phyloP scores from a whole-genome alignment of 2,329 filamentous ascomycete species.

The Colletotrichum sp. region DNA sequence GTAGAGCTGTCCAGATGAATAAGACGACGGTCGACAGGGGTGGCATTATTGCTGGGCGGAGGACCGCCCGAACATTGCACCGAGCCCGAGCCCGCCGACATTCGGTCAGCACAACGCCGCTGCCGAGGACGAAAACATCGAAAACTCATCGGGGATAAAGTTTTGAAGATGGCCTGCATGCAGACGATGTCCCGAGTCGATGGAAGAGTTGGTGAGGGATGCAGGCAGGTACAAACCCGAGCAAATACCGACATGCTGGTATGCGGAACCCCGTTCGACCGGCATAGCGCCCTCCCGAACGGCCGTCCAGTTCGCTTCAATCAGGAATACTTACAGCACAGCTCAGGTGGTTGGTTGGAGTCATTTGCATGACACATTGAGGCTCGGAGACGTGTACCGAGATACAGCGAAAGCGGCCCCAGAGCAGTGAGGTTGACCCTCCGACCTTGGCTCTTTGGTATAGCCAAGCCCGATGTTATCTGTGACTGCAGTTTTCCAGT shows the following conservation, averaged over 20 bases:
- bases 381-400: conserved; percentile 11
- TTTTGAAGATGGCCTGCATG: background rate
- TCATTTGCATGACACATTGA: background rate
- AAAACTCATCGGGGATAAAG: background rate
- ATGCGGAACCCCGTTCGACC: background rate
- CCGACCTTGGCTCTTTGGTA: background rate
- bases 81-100: conserved; percentile 9
- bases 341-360: background rate
- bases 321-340: background rate
- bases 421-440: background rate
- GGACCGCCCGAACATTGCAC: conserved; percentile 12
- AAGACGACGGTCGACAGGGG: background rate
- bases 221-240: conserved; percentile 9
- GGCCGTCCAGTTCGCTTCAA: background rate
- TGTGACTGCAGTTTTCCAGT: background rate
- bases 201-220: background rate
- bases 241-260: conserved; percentile 10
- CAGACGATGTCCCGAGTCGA: background rate
- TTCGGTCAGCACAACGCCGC: background rate
- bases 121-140: background rate
- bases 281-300: background rate
- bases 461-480: background rate
- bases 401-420: conserved; percentile 7
- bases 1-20: background rate
- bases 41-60: background rate